phyloP scores from a whole-genome alignment of 2,329 filamentous ascomycete genomes.

The Pseudogymnoascus destructans region DNA sequence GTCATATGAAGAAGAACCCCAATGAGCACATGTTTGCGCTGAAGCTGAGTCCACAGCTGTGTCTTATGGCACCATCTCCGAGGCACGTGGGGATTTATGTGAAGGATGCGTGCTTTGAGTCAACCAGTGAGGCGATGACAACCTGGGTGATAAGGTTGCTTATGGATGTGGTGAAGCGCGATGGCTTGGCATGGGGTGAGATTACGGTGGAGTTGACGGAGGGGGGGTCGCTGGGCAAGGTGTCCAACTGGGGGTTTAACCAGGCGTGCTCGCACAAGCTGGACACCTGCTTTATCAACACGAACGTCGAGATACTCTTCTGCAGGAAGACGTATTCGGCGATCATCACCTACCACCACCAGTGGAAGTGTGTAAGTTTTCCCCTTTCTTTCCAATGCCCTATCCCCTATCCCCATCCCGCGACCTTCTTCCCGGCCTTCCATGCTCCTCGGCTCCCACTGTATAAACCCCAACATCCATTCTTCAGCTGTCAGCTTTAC shows the following conservation, averaged over 20 bases:
- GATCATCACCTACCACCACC: background rate
- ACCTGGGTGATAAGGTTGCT: background rate
- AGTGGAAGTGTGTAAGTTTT: conserved; percentile 8
- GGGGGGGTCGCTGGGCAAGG: background rate
- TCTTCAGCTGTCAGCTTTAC: background rate
- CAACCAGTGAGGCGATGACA: background rate
- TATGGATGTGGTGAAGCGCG: background rate
- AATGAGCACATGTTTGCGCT: background rate
- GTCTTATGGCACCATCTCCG: background rate
- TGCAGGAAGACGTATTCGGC: background rate
- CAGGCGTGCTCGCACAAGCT: background rate
- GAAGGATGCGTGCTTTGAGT: background rate
- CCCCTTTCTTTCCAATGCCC: background rate
- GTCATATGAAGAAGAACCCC: background rate
- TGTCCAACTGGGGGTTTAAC: background rate
- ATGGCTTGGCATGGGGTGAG: background rate
- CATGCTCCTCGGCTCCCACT: background rate
- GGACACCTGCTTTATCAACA: background rate
- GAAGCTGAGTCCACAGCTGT: background rate
- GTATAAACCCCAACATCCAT: background rate
- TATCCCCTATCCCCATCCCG: background rate
- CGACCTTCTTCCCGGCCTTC: background rate
- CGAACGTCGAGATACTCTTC: background rate
- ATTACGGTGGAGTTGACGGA: background rate
- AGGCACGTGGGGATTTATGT: background rate